These are phyloP conservation scores for Saturnispora mendoncae DNA, from an alignment of 805 yeast species.

Conservation along the genomic window DNA sequence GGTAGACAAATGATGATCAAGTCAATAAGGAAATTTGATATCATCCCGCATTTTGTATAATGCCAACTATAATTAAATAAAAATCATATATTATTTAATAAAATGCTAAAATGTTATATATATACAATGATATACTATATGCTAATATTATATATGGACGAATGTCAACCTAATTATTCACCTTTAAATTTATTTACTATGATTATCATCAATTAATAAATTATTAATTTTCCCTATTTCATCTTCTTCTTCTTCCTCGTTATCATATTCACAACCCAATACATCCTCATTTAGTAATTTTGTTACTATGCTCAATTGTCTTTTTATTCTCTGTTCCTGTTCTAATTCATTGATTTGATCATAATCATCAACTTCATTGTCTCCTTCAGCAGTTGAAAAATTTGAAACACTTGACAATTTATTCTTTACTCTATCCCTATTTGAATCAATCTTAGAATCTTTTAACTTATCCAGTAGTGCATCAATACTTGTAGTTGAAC, in stretches of 20 bases:
- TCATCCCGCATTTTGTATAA: neutral
- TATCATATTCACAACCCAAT: neutral
- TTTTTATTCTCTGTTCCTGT: slow-evolving; percentile 8
- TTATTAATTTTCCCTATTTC: slow-evolving; percentile 1
- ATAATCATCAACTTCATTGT: slow-evolving; percentile 1
- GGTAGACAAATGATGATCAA: too few species aligned
- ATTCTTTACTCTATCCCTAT: neutral
- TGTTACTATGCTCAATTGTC: slow-evolving; percentile 4
- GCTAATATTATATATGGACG: too few species aligned
- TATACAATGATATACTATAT: too few species aligned
- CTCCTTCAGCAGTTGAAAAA: neutral
- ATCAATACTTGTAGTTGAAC: slow-evolving; percentile 10
- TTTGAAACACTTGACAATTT: neutral
- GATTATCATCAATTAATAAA: too few species aligned
- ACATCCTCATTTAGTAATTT: neutral
- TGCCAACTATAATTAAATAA: neutral
- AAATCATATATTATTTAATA: too few species aligned
- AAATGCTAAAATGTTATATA: too few species aligned
- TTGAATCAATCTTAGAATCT: slow-evolving; percentile 11
- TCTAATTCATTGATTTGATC: slow-evolving; percentile 6
- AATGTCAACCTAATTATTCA: too few species aligned
- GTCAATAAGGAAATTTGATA: neutral
- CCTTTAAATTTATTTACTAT: too few species aligned
- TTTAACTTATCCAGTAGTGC: slow-evolving; percentile 21
- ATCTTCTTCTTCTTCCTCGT: slow-evolving; percentile 4